Base-by-base conservation (phyloP, 228 moss, liverwort and hornwort species). In the Sphagnum magellanicum region DNA sequence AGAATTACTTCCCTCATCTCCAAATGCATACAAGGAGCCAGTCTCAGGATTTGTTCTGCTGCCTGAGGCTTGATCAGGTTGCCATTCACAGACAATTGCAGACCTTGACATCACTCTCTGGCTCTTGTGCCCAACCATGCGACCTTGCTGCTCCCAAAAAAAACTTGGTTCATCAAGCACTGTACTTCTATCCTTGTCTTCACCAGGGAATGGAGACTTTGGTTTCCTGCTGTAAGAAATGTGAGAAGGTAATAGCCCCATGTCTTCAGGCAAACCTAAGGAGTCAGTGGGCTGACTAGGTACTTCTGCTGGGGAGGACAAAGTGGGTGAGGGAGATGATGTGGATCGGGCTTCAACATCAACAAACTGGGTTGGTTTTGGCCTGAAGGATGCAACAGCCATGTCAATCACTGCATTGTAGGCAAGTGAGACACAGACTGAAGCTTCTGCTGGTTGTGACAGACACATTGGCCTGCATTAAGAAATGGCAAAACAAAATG, bases 71-170 rank as follows among this genome's bases (percentile, higher is more conserved):
- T 59, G 67, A 32, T 70, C 53, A 4, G 50, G 60, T 16, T 70
- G 55, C 84, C 85, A 81, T 50, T 76, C 83, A 49, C 77, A 71
- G 63, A 94, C 81, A 49, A 94, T 89, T 61, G 91, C 74, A 52
- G 89, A 80, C 67, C 94, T 83, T 50, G 91, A 81, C 69, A 91
- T 65, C 72, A 89, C 80, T 52, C 69, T 76, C 60, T 79, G 77
- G 75, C 89, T 89, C 77, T 76, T 91, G 70, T 91, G 89, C 16
- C 94, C 91, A 14, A 81, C 82, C 87, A 94, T 91, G 17, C 78
- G 67, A 69, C 80, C 71, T 53, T 49, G 80, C 67, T 75, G 80
- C 74, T 83, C 76, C 81, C 85, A 85, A 49, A 64, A 50, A 64
- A 3, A 10, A 5, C 50, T 16, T 4, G 59, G 9, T 15, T 60